These are phyloP conservation scores for Colletotrichum sp. DNA, from an alignment of 2,329 filamentous ascomycete species.

Conservation along the genomic window DNA sequence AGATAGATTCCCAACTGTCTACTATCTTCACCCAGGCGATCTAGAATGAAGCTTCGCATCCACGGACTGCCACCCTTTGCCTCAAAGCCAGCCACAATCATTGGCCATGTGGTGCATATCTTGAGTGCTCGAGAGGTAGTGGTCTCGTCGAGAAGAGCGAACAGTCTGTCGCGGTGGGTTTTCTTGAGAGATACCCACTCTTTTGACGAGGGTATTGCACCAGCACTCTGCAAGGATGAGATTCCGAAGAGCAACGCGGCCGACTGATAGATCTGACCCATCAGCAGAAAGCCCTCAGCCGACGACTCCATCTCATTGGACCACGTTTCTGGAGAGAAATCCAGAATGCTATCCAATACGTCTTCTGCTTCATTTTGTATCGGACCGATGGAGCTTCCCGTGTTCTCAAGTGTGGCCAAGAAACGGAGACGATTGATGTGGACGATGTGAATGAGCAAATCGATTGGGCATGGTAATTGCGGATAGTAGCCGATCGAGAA, in stretches of 20 bases:
- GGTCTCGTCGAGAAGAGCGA: conserved; percentile 22
- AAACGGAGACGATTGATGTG: conserved; percentile 40
- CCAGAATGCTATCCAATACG: conserved; percentile 19
- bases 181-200: conserved; percentile 14
- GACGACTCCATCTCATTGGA: conserved; percentile 11
- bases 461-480: conserved; percentile 34
- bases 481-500: conserved; percentile 23
- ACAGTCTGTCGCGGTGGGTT: conserved; percentile 19
- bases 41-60: background rate
- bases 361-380: background rate
- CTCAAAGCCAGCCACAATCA: conserved; percentile 9
- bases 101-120: background rate
- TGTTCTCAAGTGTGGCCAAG: conserved; percentile 19
- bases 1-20: background rate
- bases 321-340: conserved; percentile 36
- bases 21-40: background rate
- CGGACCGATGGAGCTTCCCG: background rate
- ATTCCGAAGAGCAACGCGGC: conserved; percentile 39
- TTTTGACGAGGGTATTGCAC: conserved; percentile 25
- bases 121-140: background rate
- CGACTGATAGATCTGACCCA: conserved; percentile 32
- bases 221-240: conserved; percentile 37
- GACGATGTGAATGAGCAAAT: conserved; percentile 36
- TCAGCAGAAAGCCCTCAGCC: conserved; percentile 1
- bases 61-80: background rate